Base-by-base conservation (phyloP, 1,284 basidiomycete species). In the Afroboletus lepidellus region DNA sequence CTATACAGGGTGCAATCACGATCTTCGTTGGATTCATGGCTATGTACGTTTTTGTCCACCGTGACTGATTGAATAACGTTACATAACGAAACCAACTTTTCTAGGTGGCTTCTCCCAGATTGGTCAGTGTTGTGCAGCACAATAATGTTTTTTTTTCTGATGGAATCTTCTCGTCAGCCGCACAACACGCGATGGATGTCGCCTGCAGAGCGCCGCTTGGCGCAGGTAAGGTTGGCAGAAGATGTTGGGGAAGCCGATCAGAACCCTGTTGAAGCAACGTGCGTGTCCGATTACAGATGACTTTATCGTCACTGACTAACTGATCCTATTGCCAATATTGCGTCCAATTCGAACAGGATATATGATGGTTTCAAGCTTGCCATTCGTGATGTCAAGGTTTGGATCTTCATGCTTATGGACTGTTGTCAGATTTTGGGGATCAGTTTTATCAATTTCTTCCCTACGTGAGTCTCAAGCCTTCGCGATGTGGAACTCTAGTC, bases 401-500 rank as follows among this genome's bases (percentile, higher is more conserved):
- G 69, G 29, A 63, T 89, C 21, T 83, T 90, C 57, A 73, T 81
- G 41, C 37, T 86, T 12, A 78, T 83, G 75, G 67, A 67, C 5
- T 77, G 74, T 29, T 64, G 76, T 0, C 78, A 80, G 55, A 63
- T 81, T 9, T 62, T 90, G 15, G 85, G 86, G 0, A 70, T 87
- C 23, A 85, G 83, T 42, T 90, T 87, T 65, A 80, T 85, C 48
- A 81, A 84, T 57, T 90, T 87, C 74, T 90, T 89, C 71, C 84
- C 83, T 13, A 86, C 84, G 81, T 84, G 58, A 50, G 77, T 3
- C 6, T 18, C 8, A 8, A 8, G 18, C 7, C 2, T 8, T 18
- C 5, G n/a, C 8, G 8, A 18, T 36, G 2, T 9, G n/a, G 8
- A 4, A 18, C n/a, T 36, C 8, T n/a, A 0, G 8, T 36, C 11